Conservation (phyloP, 441 rosid genomes). For the Mallotus repandus region DNA sequence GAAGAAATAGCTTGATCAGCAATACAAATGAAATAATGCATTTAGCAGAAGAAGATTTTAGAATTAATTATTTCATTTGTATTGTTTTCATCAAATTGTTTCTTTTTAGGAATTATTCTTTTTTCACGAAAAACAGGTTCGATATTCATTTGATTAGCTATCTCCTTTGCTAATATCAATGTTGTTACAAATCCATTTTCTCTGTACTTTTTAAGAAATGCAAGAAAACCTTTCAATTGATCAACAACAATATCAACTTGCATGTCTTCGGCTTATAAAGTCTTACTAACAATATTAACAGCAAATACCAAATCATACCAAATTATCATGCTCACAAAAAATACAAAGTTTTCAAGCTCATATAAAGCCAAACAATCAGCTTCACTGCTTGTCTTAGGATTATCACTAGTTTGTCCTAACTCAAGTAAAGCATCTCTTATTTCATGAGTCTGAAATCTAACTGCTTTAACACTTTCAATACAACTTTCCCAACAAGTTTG, state of each 20-base stretch:
- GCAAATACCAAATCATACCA: background rate
- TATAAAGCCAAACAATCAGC: background rate
- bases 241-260: too few relatives aligned
- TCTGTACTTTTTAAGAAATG: background rate
- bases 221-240: background rate
- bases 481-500: slow-evolving; percentile 1
- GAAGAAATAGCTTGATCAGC: background rate
- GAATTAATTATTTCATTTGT: background rate
- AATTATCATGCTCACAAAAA: background rate
- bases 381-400: background rate
- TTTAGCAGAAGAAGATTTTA: too few relatives aligned
- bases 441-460: slow-evolving; percentile 1
- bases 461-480: background rate
- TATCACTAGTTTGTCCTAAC: background rate
- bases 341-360: background rate
- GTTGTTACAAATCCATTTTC: background rate
- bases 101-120: background rate
- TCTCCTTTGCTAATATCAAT: background rate
- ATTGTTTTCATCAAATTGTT: background rate
- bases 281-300: background rate
- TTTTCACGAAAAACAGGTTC: background rate
- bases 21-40: background rate
- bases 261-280: background rate
- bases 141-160: background rate
- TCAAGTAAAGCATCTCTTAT: slow-evolving; percentile 7